Conservation (phyloP, 306 rosid species). For the Dryas alaskensis region DNA sequence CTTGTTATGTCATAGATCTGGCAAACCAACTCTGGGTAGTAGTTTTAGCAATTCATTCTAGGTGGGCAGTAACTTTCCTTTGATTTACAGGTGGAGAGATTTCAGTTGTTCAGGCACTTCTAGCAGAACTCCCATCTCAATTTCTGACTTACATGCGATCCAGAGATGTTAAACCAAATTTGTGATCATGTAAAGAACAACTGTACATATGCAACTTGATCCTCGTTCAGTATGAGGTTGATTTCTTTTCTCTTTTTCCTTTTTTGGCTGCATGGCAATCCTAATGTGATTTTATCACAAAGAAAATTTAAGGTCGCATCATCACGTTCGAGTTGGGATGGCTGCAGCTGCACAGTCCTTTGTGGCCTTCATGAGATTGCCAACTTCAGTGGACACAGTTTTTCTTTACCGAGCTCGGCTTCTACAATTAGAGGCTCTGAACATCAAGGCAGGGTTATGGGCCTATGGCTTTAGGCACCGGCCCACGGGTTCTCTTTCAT, state of each 20-base stretch:
- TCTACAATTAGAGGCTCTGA: not conserved
- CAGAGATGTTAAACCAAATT: conserved; percentile 74
- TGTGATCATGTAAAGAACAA: conserved; percentile 41
- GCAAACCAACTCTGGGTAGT: not conserved
- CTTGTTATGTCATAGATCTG: not conserved
- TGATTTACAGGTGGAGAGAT: conserved; percentile 72
- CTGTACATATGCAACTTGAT: conserved; percentile 49
- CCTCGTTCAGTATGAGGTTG: conserved; percentile 17
- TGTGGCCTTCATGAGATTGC: conserved; percentile 6
- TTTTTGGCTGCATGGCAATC: conserved; percentile 9
- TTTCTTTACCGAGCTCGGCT: not conserved
- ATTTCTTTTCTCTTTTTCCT: not conserved
- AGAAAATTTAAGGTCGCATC: conserved; percentile 8
- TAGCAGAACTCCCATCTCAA: conserved; percentile 90
- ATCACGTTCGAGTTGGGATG: conserved; percentile 12
- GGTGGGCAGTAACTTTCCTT: conserved; percentile 15
- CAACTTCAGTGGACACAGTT: not conserved
- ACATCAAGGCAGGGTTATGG: not conserved
- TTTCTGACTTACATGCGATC: conserved; percentile 84
- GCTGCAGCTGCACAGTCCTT: conserved; percentile 9
- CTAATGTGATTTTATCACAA: not conserved
- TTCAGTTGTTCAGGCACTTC: conserved; percentile 91
- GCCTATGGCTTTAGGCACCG: not conserved
- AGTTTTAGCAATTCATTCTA: not conserved
- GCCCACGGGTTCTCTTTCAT: not conserved